Conservation (phyloP, 2,329 filamentous ascomycete species). For the Fusarium sp. region DNA sequence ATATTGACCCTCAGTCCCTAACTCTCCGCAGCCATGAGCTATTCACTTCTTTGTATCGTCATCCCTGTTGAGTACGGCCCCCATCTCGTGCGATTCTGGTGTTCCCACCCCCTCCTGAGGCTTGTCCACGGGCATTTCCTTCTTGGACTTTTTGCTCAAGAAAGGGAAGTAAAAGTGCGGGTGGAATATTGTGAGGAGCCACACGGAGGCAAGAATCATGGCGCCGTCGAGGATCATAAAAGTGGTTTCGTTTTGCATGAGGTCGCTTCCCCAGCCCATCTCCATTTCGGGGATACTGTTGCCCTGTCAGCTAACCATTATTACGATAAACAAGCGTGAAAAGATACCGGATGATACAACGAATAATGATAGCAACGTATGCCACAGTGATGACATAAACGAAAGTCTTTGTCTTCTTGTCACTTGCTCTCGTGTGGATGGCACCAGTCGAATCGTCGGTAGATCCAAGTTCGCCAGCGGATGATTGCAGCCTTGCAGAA, state of each 20-base stretch:
- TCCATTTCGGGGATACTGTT: slow-evolving; percentile 35
- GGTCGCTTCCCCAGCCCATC: slow-evolving; percentile 36
- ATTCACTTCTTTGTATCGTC: not conserved
- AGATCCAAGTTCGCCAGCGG: not conserved
- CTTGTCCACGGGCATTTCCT: slow-evolving; percentile 6
- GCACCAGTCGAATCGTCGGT: not conserved
- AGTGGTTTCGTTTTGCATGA: slow-evolving; percentile 38
- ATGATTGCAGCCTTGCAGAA: not conserved
- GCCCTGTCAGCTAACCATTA: not conserved
- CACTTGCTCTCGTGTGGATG: slow-evolving; percentile 14
- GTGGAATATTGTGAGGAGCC: slow-evolving; percentile 34
- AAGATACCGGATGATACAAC: too few relatives aligned
- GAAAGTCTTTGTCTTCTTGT: slow-evolving; percentile 34
- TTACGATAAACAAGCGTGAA: rapidly evolving
- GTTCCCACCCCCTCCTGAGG: not conserved
- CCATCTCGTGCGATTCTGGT: not conserved
- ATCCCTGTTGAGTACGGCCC: slow-evolving; percentile 4
- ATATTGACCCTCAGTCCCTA: rapidly evolving
- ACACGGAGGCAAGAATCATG: slow-evolving; percentile 33
- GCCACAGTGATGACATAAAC: slow-evolving; percentile 20
- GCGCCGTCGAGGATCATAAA: slow-evolving; percentile 35
- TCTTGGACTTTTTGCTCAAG: slow-evolving; percentile 13
- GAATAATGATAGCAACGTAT: slow-evolving; percentile 33
- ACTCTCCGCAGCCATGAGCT: too few relatives aligned
- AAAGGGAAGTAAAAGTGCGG: slow-evolving; percentile 34